phyloP scores from a whole-genome alignment of 345 rosid genomes.

The Alliaria petiolata region DNA sequence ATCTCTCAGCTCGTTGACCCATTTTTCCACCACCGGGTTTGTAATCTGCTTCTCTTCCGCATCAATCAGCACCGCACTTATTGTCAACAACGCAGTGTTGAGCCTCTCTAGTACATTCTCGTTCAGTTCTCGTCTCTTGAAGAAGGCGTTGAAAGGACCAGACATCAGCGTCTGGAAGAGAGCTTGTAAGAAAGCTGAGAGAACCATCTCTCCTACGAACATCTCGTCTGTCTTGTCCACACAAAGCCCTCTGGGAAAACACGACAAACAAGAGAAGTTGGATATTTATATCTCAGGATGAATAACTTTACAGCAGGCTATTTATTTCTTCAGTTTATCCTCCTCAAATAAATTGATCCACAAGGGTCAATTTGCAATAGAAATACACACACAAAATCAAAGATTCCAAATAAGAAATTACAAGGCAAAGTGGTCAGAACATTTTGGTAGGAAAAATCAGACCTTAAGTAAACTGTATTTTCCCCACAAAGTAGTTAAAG shows the following conservation, averaged over 20 bases:
- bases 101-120: conserved; percentile 28
- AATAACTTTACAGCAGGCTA: neutral
- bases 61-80: conserved; percentile 33
- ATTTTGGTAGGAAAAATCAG: neutral
- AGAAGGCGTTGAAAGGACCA: conserved; percentile 4
- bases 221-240: conserved; percentile 4
- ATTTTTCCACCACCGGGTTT: conserved; percentile 22
- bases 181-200: conserved; percentile 29
- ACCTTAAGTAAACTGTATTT: neutral
- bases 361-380: neutral
- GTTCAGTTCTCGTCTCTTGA: conserved; percentile 18
- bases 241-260: neutral
- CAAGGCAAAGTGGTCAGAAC: neutral
- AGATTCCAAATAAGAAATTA: neutral
- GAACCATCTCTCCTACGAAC: neutral
- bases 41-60: conserved; percentile 40
- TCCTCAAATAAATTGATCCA: neutral
- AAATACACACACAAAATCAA: neutral
- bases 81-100: conserved; percentile 22
- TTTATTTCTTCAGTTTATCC: neutral
- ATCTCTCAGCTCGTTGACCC: conserved; percentile 36
- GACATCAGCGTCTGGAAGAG: conserved; percentile 29
- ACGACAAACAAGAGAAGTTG: neutral
- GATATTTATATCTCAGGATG: neutral
- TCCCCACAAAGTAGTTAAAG: neutral